phyloP scores from a whole-genome alignment of 1,139 yeast genomes.

The Suhomyces guaymorum region DNA sequence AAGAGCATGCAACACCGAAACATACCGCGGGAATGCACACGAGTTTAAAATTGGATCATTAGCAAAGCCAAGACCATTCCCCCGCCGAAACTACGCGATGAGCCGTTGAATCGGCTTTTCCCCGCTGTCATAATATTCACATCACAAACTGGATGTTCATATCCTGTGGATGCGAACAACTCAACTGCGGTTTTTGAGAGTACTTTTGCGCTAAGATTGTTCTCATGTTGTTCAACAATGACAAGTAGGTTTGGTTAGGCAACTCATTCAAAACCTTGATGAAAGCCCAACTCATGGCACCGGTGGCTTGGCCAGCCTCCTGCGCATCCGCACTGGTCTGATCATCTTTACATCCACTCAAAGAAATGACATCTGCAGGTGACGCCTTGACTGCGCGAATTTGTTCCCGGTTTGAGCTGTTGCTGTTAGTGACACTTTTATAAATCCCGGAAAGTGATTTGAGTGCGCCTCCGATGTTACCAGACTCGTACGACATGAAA shows the following conservation, averaged over 20 bases:
- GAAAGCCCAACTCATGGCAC: slow-evolving; percentile 95
- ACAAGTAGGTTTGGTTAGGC: slow-evolving; percentile 74
- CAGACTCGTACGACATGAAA: slow-evolving; percentile 69
- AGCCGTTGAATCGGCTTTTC: no score
- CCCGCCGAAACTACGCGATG: not conserved
- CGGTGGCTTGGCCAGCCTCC: slow-evolving; percentile 78
- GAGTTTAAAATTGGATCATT: no score
- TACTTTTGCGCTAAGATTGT: slow-evolving; percentile 65
- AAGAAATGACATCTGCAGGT: slow-evolving; percentile 83
- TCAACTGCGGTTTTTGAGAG: slow-evolving; percentile 86
- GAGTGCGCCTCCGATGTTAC: slow-evolving; percentile 60
- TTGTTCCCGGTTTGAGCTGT: slow-evolving; percentile 30
- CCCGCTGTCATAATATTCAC: slow-evolving; percentile 10
- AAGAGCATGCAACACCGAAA: no score
- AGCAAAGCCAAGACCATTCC: not conserved
- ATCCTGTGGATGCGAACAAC: slow-evolving; percentile 83
- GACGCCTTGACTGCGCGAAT: slow-evolving; percentile 62
- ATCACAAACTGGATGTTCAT: slow-evolving; percentile 45
- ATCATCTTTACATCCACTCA: slow-evolving; percentile 89
- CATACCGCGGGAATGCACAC: no score
- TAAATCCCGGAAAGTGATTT: slow-evolving; percentile 49
- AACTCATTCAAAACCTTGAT: slow-evolving; percentile 64
- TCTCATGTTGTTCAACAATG: slow-evolving; percentile 81
- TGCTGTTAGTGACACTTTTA: slow-evolving; percentile 37
- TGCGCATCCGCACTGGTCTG: slow-evolving; percentile 80